These are phyloP conservation scores for Xylaria sp. DNA, from an alignment of 2,329 filamentous ascomycete genomes.

Conservation along the genomic window DNA sequence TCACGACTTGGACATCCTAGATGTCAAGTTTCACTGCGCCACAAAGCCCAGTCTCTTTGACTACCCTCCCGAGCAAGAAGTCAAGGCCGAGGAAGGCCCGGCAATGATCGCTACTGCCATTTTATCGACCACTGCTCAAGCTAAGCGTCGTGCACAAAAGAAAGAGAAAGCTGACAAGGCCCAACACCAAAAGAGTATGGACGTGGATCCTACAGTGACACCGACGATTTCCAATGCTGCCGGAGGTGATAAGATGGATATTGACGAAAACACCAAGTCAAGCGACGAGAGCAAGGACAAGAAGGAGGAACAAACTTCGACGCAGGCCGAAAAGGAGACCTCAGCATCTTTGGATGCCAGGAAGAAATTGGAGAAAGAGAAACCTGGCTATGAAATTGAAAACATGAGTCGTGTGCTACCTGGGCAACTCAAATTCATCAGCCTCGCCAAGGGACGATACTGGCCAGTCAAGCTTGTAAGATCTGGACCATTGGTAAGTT, in stretches of 20 bases:
- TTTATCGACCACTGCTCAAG: slow-evolving; percentile 94
- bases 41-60: slow-evolving; percentile 96
- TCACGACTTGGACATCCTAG: slow-evolving; percentile 90
- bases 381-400: slow-evolving; percentile 93
- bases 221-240: slow-evolving; percentile 71
- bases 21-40: slow-evolving; percentile 95
- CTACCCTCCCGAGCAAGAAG: slow-evolving; percentile 95
- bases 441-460: slow-evolving; percentile 89
- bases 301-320: slow-evolving; percentile 64
- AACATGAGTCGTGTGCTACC: slow-evolving; percentile 98
- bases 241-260: slow-evolving; percentile 87
- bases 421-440: slow-evolving; percentile 93
- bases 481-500: slow-evolving; percentile 68
- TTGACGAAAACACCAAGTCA: slow-evolving; percentile 71
- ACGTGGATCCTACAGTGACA: slow-evolving; percentile 82
- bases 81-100: slow-evolving; percentile 92
- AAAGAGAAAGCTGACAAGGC: slow-evolving; percentile 78
- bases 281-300: slow-evolving; percentile 69
- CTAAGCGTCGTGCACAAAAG: slow-evolving; percentile 92
- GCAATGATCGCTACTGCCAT: slow-evolving; percentile 96
- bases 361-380: slow-evolving; percentile 96
- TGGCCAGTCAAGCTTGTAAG: slow-evolving; percentile 77
- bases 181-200: slow-evolving; percentile 92
- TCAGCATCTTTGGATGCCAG: slow-evolving; percentile 69
- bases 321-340: slow-evolving; percentile 67